A percentile compares a stretch with the other conserved stretches of the same genome.
Conservation (phyloP, 2,329 filamentous ascomycete genomes). For the Neonectria ditissima region DNA sequence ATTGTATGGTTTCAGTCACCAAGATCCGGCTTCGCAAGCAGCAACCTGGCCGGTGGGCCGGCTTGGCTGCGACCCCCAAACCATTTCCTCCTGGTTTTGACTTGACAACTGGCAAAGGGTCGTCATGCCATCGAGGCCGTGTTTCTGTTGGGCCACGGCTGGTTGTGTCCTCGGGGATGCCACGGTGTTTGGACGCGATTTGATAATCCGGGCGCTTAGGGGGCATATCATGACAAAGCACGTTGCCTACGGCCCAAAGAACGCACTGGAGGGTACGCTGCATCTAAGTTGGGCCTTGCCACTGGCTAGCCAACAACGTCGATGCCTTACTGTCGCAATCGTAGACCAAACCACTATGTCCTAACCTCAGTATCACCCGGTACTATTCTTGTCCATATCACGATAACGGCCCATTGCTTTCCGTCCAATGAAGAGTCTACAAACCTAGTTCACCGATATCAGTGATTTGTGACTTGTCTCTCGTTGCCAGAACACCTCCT, state of each 20-base stretch:
- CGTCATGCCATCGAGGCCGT: not conserved
- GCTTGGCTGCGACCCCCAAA: not conserved
- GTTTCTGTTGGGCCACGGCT: not conserved
- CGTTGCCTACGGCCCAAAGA: no score
- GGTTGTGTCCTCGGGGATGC: not conserved
- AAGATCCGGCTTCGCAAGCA: not conserved
- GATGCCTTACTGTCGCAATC: not conserved
- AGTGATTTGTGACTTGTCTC: not conserved
- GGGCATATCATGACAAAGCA: not conserved
- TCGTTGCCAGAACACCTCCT: not conserved
- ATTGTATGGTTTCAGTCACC: not conserved
- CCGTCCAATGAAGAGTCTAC: not conserved
- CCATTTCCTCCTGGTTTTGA: not conserved
- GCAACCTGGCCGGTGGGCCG: not conserved
- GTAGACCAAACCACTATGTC: not conserved
- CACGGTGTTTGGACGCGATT: not conserved
- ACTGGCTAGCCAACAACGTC: not conserved
- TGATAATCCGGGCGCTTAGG: slow-evolving; percentile 1
- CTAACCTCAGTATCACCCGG: not conserved
- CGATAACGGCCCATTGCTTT: not conserved
- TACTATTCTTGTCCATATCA: not conserved
- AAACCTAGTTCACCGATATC: not conserved
- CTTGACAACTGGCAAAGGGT: not conserved
- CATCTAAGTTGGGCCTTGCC: not conserved
- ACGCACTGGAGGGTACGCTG: not conserved